Conservation (phyloP, 106 monocot species). For the Alisma plantagoaquatica region DNA sequence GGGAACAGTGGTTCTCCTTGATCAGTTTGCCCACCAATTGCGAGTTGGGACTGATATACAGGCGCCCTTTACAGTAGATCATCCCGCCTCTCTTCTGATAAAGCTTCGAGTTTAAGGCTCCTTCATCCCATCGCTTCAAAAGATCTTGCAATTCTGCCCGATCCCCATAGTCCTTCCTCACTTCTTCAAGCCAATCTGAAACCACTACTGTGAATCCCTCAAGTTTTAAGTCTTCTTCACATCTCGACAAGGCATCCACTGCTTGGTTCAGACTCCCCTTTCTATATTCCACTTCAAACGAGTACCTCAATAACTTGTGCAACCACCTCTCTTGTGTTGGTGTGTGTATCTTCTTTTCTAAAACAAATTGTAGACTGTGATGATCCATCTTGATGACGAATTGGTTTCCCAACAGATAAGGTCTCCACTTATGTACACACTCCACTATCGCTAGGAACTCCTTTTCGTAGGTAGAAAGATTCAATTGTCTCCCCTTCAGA, state of each 20-base stretch:
- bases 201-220: too few relatives aligned
- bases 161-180: too few relatives aligned
- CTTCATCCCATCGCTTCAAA: too few relatives aligned
- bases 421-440: constrained; percentile 1
- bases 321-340: neutral
- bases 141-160: too few relatives aligned
- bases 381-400: constrained; percentile 5
- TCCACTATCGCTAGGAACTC: neutral
- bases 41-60: too few relatives aligned
- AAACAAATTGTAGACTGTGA: neutral
- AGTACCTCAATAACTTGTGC: neutral
- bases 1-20: too few relatives aligned
- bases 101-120: too few relatives aligned
- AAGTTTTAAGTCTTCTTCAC: neutral
- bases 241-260: constrained; percentile 1
- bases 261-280: neutral
- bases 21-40: too few relatives aligned
- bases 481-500: neutral
- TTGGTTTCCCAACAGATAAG: neutral
- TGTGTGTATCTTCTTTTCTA: neutral
- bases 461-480: constrained; percentile 1
- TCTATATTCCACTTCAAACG: constrained; percentile 1
- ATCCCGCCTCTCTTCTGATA: too few relatives aligned
- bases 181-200: too few relatives aligned
- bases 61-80: too few relatives aligned